Evolutionary conservation across 495 filamentous ascomycete genomes (phyloP).

Genomic region (Daldinia caldariorum): DNA sequence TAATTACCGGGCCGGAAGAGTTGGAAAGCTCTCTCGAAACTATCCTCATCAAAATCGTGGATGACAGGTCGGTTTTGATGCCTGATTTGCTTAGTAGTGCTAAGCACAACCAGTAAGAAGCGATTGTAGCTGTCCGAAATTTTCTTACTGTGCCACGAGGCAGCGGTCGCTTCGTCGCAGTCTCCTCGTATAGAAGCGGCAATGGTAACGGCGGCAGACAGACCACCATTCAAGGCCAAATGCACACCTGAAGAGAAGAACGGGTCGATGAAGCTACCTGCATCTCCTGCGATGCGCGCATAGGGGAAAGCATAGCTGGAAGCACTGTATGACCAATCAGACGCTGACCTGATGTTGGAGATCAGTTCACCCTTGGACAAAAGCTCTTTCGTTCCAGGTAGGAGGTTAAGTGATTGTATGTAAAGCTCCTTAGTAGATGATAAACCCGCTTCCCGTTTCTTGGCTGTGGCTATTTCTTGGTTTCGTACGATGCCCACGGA

Average conservation of each 20-base stretch:
- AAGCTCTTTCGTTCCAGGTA: constrained; percentile 40
- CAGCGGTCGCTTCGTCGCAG: constrained; percentile 52
- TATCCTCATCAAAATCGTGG: constrained; percentile 54
- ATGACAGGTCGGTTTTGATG: constrained; percentile 48
- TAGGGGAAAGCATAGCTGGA: constrained; percentile 49
- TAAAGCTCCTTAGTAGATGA: constrained; percentile 53
- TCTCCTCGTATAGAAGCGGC: constrained; percentile 50
- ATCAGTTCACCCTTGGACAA: constrained; percentile 46
- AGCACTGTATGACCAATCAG: constrained; percentile 58
- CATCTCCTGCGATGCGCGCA: constrained; percentile 56
- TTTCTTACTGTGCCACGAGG: constrained; percentile 59
- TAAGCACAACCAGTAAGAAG: constrained; percentile 61
- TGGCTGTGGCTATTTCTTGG: constrained; percentile 46
- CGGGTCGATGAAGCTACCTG: constrained; percentile 58
- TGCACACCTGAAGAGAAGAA: constrained; percentile 62
- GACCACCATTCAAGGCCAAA: constrained; percentile 55
- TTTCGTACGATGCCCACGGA: constrained; percentile 56
- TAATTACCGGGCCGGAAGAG: constrained; percentile 55
- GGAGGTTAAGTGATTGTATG: constrained; percentile 48
- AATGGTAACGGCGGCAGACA: constrained; percentile 58
- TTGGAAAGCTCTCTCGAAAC: constrained; percentile 58
- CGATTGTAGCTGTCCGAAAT: constrained; percentile 59
- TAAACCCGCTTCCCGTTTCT: constrained; percentile 47
- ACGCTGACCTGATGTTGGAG: constrained; percentile 50
- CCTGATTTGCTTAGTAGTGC: constrained; percentile 58